Conservation (phyloP, 2,329 filamentous ascomycete species). For the Xylariomycetidae sp. region DNA sequence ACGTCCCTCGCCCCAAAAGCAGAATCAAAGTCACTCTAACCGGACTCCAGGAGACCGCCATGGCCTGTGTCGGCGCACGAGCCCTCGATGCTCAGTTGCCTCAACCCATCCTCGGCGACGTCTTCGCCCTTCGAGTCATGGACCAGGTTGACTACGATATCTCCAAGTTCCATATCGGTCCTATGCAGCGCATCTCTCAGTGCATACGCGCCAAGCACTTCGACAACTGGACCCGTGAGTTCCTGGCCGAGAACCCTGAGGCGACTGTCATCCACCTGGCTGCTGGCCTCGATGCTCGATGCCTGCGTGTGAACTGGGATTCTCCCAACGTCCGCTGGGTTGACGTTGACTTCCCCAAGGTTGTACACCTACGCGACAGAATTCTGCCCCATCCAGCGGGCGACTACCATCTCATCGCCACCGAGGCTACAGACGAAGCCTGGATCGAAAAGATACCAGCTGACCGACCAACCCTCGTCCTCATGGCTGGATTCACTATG, state of each 20-base stretch:
- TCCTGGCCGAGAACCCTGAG: slow-evolving; percentile 17
- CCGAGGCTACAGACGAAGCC: slow-evolving; percentile 18
- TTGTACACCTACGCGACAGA: slow-evolving; percentile 25
- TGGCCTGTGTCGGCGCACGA: too few species aligned
- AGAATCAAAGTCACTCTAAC: too few species aligned
- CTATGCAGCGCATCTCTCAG: neutral
- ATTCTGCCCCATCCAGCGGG: slow-evolving; percentile 17
- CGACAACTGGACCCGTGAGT: slow-evolving; percentile 21
- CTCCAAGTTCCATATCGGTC: neutral
- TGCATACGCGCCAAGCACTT: slow-evolving; percentile 12
- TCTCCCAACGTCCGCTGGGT: slow-evolving; percentile 25
- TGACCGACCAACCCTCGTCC: slow-evolving; percentile 26
- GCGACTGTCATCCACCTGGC: slow-evolving; percentile 27
- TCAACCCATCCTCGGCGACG: neutral
- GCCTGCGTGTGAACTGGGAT: slow-evolving; percentile 19
- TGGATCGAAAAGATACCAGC: slow-evolving; percentile 27
- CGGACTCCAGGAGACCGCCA: too few species aligned
- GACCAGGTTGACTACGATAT: neutral
- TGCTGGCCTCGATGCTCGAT: slow-evolving; percentile 27
- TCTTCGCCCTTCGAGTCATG: neutral
- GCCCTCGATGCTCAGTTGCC: neutral
- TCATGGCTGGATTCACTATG: slow-evolving; percentile 29
- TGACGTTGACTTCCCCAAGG: slow-evolving; percentile 31
- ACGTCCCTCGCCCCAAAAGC: too few species aligned
- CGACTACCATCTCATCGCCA: slow-evolving; percentile 23